These are phyloP conservation scores for Elsinoe arachidis DNA, from an alignment of 2,329 filamentous ascomycete genomes.

Conservation along the genomic window DNA sequence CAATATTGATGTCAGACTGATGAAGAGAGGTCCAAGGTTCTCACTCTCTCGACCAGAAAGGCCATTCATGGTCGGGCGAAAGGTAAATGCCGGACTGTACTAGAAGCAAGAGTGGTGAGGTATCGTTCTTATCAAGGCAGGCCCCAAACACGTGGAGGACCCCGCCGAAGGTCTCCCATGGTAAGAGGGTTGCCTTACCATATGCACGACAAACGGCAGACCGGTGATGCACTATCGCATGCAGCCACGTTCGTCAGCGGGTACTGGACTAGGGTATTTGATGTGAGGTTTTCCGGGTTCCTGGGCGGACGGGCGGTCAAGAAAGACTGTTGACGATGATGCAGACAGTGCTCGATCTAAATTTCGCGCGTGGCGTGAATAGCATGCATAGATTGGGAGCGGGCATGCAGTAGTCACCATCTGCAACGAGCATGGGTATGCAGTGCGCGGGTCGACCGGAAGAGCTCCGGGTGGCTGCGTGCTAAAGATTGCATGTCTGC, in stretches of 20 bases:
- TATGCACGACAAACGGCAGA: too few relatives aligned
- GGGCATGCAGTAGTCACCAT: neutral
- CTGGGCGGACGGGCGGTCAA: neutral
- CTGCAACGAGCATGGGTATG: neutral
- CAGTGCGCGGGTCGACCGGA: neutral
- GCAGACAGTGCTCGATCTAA: neutral
- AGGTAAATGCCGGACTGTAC: neutral
- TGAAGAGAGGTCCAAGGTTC: conserved; percentile 13
- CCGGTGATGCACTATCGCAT: too few relatives aligned
- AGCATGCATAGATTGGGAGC: neutral
- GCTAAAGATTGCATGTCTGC: neutral
- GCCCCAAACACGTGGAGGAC: too few relatives aligned
- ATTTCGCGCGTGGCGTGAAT: neutral
- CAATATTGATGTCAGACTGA: conserved; percentile 12
- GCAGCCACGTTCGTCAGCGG: too few relatives aligned
- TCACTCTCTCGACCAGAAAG: neutral
- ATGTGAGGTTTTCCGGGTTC: neutral
- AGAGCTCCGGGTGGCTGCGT: neutral
- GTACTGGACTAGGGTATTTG: neutral
- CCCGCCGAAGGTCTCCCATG: too few relatives aligned
- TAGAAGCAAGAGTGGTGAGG: too few relatives aligned
- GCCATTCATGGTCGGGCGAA: neutral
- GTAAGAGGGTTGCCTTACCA: too few relatives aligned
- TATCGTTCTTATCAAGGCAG: too few relatives aligned
- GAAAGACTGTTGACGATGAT: neutral